Conservation (phyloP, 2,329 filamentous ascomycete genomes). For the Peltaster fructicola region DNA sequence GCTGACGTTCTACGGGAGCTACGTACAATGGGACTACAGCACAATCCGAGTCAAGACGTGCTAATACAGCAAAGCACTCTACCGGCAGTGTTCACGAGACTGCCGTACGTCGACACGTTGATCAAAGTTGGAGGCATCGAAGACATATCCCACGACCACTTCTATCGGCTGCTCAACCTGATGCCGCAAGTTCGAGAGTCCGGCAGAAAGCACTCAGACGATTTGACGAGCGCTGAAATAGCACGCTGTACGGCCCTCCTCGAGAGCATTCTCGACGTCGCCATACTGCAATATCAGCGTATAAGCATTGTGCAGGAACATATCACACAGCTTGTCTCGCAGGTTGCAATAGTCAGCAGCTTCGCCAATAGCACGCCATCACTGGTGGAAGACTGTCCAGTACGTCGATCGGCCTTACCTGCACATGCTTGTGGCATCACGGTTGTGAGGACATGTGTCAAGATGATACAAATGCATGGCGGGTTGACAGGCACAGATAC, state of each 20-base stretch:
- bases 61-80: slow-evolving; percentile 57
- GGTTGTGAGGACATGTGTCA: too few relatives aligned
- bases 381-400: too few relatives aligned
- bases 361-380: too few relatives aligned
- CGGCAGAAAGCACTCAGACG: slow-evolving; percentile 59
- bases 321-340: too few relatives aligned
- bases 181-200: slow-evolving; percentile 50
- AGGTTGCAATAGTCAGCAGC: too few relatives aligned
- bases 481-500: too few relatives aligned
- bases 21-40: slow-evolving; percentile 74
- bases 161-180: slow-evolving; percentile 63
- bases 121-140: neutral
- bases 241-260: slow-evolving; percentile 63
- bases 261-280: slow-evolving; percentile 58
- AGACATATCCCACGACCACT: slow-evolving; percentile 50
- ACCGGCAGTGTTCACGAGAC: slow-evolving; percentile 47
- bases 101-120: slow-evolving; percentile 11
- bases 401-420: too few relatives aligned
- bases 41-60: slow-evolving; percentile 58
- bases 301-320: too few relatives aligned
- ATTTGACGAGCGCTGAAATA: slow-evolving; percentile 67
- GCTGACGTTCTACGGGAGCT: slow-evolving; percentile 72
- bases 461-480: too few relatives aligned
- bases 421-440: too few relatives aligned
- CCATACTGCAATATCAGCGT: too few relatives aligned